Conservation (phyloP, 768 basidiomycete species). For the Cystoderma amianthinum region DNA sequence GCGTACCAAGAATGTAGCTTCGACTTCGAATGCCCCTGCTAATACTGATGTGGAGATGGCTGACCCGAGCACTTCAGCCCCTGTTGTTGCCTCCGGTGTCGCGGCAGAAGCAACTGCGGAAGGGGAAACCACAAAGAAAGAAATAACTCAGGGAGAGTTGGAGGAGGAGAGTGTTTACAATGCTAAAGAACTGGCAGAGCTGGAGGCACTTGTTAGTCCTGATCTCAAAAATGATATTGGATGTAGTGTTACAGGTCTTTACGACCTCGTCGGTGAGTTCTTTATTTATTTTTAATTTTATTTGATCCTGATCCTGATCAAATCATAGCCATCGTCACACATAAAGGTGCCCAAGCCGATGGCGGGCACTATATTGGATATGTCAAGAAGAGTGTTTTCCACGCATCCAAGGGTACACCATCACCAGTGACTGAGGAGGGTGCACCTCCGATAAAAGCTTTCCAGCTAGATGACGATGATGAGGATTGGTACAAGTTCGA, state of each 20-base stretch:
- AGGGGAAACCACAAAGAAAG: slow-evolving; percentile 16
- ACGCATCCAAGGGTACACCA: slow-evolving; percentile 24
- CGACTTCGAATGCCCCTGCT: slow-evolving; percentile 15
- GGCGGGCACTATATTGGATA: slow-evolving; percentile 95
- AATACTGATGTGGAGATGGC: slow-evolving; percentile 9
- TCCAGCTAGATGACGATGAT: slow-evolving; percentile 51
- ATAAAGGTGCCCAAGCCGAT: slow-evolving; percentile 94
- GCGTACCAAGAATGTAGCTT: slow-evolving; percentile 50
- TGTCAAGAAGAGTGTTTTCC: slow-evolving; percentile 73
- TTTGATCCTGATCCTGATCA: neutral
- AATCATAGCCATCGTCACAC: slow-evolving; percentile 81
- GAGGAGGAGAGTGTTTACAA: slow-evolving; percentile 64
- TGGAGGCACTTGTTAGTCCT: slow-evolving; percentile 58
- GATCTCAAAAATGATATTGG: slow-evolving; percentile 65
- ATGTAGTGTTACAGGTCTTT: slow-evolving; percentile 72
- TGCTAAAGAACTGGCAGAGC: slow-evolving; percentile 54
- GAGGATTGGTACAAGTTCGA: slow-evolving; percentile 97
- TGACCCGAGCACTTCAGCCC: slow-evolving; percentile 9
- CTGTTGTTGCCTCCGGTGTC: slow-evolving; percentile 12
- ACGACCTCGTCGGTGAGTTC: slow-evolving; percentile 80
- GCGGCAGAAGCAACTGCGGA: slow-evolving; percentile 12
- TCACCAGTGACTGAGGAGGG: slow-evolving; percentile 10
- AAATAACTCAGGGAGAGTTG: slow-evolving; percentile 37
- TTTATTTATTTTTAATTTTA: neutral
- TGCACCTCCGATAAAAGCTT: slow-evolving; percentile 6